phyloP scores from a whole-genome alignment of 192 early-diverging fungal species.

The Diversispora eburnea region DNA sequence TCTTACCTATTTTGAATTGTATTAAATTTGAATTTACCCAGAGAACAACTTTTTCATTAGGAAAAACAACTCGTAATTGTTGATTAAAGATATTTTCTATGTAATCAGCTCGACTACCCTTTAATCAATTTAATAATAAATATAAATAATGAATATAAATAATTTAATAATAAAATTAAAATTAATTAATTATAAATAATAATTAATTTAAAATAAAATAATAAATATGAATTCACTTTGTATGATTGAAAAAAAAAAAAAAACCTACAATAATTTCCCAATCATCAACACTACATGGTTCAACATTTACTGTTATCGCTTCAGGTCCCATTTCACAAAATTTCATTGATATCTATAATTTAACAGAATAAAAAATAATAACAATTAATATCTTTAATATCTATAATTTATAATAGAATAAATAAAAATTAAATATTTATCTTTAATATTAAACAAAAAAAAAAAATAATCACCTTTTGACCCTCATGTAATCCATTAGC shows the following conservation, averaged over 20 bases:
- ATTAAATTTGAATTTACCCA: conserved; percentile 68
- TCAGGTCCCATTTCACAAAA: conserved; percentile 54
- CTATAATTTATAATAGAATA: background rate
- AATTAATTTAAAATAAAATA: background rate
- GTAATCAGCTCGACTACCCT: conserved; percentile 71
- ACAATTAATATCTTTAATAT: background rate
- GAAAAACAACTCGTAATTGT: conserved; percentile 66
- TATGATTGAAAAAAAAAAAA: background rate
- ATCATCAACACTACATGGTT: conserved; percentile 67
- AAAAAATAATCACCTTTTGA: conserved; percentile 42
- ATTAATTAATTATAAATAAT: too few species aligned
- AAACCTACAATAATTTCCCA: conserved; percentile 71
- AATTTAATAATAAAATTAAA: too few species aligned
- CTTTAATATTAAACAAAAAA: background rate
- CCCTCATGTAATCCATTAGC: conserved; percentile 62
- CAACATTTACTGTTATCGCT: conserved; percentile 62
- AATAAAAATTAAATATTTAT: background rate
- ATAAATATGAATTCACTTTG: background rate
- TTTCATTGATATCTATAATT: conserved; percentile 50
- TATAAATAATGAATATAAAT: background rate
- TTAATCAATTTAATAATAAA: background rate
- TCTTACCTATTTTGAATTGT: conserved; percentile 57
- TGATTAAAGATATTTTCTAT: conserved; percentile 66
- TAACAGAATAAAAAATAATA: background rate
- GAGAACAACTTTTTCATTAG: conserved; percentile 64